phyloP scores from a whole-genome alignment of 2,329 filamentous ascomycete genomes.

The Colletotrichum lupini region DNA sequence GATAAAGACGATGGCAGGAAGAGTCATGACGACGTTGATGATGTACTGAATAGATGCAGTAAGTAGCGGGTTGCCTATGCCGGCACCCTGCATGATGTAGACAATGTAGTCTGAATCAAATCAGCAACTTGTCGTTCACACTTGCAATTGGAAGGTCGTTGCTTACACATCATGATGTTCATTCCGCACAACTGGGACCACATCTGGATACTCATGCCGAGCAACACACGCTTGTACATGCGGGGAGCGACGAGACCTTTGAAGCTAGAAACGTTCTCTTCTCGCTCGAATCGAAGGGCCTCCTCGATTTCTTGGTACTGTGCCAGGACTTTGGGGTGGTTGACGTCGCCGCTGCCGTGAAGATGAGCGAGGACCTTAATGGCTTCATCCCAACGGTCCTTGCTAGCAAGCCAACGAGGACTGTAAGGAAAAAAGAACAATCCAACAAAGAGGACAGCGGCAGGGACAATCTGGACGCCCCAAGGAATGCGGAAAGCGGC shows the following conservation, averaged over 20 bases:
- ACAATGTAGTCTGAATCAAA: constrained; percentile 62
- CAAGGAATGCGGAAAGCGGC: constrained; percentile 71
- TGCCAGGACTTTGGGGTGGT: constrained; percentile 69
- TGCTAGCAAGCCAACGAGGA: constrained; percentile 76
- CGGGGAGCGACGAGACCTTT: constrained; percentile 59
- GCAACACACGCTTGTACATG: constrained; percentile 65
- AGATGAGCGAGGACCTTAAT: constrained; percentile 67
- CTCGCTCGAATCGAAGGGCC: constrained; percentile 64
- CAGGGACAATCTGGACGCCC: constrained; percentile 69
- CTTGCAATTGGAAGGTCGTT: no score
- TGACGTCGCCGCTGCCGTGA: constrained; percentile 66
- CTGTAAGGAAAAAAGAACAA: constrained; percentile 72
- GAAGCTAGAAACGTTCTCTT: constrained; percentile 61
- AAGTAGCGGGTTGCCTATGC: constrained; percentile 66
- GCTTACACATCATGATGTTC: constrained; percentile 66
- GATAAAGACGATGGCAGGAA: constrained; percentile 70
- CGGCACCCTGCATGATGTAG: constrained; percentile 69
- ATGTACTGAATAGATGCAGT: constrained; percentile 72
- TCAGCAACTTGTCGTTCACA: background rate
- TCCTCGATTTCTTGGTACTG: constrained; percentile 72
- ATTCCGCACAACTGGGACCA: constrained; percentile 71
- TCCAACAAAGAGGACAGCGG: constrained; percentile 62
- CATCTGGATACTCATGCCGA: constrained; percentile 69
- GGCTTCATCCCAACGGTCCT: constrained; percentile 75
- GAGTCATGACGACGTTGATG: constrained; percentile 70